phyloP scores from a whole-genome alignment of 345 rosid genomes.

The Ceriops tagal region DNA sequence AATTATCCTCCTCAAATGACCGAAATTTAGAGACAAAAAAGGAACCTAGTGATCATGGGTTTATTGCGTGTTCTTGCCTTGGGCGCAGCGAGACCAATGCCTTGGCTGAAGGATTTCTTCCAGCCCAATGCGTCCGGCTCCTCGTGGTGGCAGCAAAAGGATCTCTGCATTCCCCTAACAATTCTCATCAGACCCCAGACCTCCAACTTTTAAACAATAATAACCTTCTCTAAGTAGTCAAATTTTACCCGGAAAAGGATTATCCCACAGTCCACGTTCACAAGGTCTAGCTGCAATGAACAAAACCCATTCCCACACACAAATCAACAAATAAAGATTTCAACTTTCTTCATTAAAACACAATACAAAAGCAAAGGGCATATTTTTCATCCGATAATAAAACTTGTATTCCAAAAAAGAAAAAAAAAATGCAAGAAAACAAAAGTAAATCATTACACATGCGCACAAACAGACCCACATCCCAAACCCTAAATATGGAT shows the following conservation, averaged over 20 bases:
- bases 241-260: constrained; percentile 42
- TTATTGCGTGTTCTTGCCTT: constrained; percentile 89
- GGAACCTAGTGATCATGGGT: constrained; percentile 39
- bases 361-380: constrained; percentile 3
- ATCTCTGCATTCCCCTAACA: constrained; percentile 99
- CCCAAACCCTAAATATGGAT: background rate
- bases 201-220: constrained; percentile 60
- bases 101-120: constrained; percentile 82
- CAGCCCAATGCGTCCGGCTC: constrained; percentile 64
- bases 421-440: constrained; percentile 11
- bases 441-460: background rate
- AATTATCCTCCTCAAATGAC: constrained; percentile 21
- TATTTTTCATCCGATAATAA: background rate
- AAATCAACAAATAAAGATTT: constrained; percentile 22
- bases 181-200: constrained; percentile 88
- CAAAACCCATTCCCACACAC: constrained; percentile 33
- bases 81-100: constrained; percentile 70
- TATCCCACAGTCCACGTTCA: constrained; percentile 40
- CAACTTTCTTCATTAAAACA: constrained; percentile 4
- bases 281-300: constrained; percentile 50
- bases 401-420: constrained; percentile 11
- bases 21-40: constrained; percentile 34
- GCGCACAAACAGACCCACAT: background rate
- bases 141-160: constrained; percentile 40
- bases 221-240: constrained; percentile 51